Evolutionary conservation across 768 basidiomycete species (phyloP), one percentile per base, ranked within the genome.

Genomic region (Suillus variegatus): DNA sequence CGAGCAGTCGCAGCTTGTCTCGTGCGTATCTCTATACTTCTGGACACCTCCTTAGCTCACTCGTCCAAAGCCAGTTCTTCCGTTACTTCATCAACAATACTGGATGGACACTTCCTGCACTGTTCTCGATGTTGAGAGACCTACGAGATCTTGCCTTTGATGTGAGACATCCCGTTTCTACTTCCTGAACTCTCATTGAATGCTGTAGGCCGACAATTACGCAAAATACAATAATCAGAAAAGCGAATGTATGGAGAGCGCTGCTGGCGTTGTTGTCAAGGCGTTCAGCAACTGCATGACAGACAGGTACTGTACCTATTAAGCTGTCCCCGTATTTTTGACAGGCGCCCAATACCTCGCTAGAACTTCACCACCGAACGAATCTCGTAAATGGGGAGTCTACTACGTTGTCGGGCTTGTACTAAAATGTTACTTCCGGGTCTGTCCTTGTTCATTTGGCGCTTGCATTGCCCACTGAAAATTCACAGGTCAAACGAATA

Each of bases 391-490:
- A 80, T 92, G 95, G 94, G 89, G 95, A 1, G 85, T 95, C 2
- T 99, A 99, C 79, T 93, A 95, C 71, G 87, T 97, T 16, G 95
- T 96, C 0, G 92, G 91, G 18, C 81, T 97, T 60, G 89, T 95
- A 63, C 80, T 99, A 76, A 99, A 99, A 76, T 92, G 88, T 57
- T 99, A 99, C 79, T 98, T 99, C 83, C 88, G 90, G 70, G 96
- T 88, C 77, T 75, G 90, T 47, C 55, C 25, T 22, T 32, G 60
- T 13, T 40, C 60, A 4, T 14, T 20, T n/a, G 56, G 40, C 16
- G 16, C 62, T 61, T 32, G 46, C 14, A 44, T 62, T 61, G 49
- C 64, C 62, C 28, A 60, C 44, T 61, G 60, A 35, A 40, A 22
- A 3, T 18, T 41, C 2, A 14, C 71, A 97, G 96, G 88, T 98